Evolutionary conservation across 257 asterid species (phyloP).

Genomic region (Solanum etuberosum): DNA sequence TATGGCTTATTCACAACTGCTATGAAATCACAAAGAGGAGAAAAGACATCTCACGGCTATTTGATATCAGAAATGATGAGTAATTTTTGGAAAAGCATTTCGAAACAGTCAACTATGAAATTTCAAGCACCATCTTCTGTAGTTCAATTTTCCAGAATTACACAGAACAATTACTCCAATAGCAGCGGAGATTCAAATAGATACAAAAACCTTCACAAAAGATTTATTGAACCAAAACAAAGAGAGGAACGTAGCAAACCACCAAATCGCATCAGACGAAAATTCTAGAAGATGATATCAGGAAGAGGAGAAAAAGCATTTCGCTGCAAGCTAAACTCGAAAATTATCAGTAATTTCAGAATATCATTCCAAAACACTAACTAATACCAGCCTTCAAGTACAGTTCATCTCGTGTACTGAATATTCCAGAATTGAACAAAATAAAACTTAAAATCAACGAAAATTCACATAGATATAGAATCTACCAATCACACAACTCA

Average conservation of each 20-base stretch:
- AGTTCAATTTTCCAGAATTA: neutral
- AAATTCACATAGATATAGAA: neutral
- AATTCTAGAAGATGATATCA: neutral
- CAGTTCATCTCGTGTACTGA: neutral
- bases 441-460: neutral
- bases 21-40: neutral
- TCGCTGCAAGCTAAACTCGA: neutral
- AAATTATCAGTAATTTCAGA: neutral
- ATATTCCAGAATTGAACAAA: neutral
- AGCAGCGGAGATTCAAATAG: neutral
- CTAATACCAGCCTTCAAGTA: neutral
- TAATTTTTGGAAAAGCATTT: neutral
- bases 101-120: neutral
- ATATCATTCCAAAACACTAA: neutral
- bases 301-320: neutral
- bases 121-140: neutral
- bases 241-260: neutral
- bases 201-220: neutral
- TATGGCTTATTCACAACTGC: neutral
- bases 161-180: neutral
- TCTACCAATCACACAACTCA: neutral
- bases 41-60: neutral
- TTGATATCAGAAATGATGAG: neutral
- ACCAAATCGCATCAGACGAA: neutral
- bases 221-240: neutral